Base-by-base conservation (phyloP, 2,329 filamentous ascomycete genomes). In the Colletotrichum lini region DNA sequence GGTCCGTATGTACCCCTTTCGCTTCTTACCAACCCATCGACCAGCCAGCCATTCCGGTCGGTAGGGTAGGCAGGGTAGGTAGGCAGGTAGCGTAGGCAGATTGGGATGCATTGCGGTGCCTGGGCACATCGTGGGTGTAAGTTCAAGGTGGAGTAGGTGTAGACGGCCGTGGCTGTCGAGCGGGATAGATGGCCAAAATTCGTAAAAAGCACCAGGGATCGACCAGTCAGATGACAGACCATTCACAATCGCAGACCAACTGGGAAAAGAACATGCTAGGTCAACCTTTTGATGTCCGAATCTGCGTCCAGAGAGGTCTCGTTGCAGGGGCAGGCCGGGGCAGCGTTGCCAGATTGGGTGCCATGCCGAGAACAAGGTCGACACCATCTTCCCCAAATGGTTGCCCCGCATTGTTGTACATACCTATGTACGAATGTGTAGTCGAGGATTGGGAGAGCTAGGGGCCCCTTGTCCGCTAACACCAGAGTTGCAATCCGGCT, bases 331-430 rank as follows among this genome's bases (percentile, higher is more conserved):
- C 54, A 60, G 50, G n/a, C 61, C 71, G 66, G 72, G 45, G 70
- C 52, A 64, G 62, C 63, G 53, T 67, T 73, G 59, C 72, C 72
- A 60, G 44, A 73, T 73, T 67, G 38, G 67, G 72, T 61, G 45
- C 59, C 58, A 65, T 63, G 60, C 72, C 72, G 72, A 71, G 64
- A 67, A 70, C 42, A 66, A 63, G 56, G 59, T 74, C 50, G 67
- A 74, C 72, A 74, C 72, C 72, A 72, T 71, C 70, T 73, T 47
- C 35, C 13, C 35, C 50, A 73, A 67, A 66, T 63, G 50, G 66
- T 18, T 58, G 59, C 65, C 72, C 72, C 72, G 72, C 72, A 71
- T 68, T 57, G 65, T 70, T 8, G 30, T 35, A 10, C 30, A 35
- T 10, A 35, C 9, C 8, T 35, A 9, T 35, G 8, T 35, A 35